Evolutionary conservation across 345 rosid species (phyloP), one percentile per base, ranked within the genome.

Genomic region (Salix arbutifolia): DNA sequence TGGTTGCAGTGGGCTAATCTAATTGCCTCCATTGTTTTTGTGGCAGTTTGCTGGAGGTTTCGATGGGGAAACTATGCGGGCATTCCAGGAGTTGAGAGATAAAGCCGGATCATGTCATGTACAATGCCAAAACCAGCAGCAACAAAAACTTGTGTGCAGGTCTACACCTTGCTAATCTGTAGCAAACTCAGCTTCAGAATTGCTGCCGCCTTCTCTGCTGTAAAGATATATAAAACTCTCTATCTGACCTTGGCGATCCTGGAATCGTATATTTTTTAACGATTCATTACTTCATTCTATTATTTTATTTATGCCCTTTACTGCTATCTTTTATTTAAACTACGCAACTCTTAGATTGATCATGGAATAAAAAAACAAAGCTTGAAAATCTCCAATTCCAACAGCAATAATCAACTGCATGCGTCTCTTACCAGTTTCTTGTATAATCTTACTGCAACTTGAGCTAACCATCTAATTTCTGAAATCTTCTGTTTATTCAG

Each of bases 1-100:
- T 67, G 38, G 38, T 35, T 67, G 70, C 70, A 4, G 10, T 3
- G n/a, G n/a, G 35, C 37, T 26, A 26, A 28, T 67, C 1, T 35
- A 35, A 35, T 35, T 35, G 3, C 38, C n/a, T 62, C 8, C 5
- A 33, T 52, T 28, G 17, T 33, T 65, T 65, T 13, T 5, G 73
- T 66, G 58, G 30, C 86, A 94, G 99, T 94, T 96, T 73, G 99
- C 98, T 0, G 99, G 99, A 72, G 99, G 99, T 46, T 96, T 96
- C 64, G 97, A 94, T 25, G 95, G 77, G 48, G 99, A 92, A 79
- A 96, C 97, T 4, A 96, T 96, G 99, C 90, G 84, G 78, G 99
- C 97, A 23, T 96, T 96, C 73, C 89, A 92, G 79, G 98, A 96
- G 86, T 81, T 96, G 83, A 90, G 98, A 81, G 98, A 96, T 74